phyloP scores from a whole-genome alignment of 495 filamentous ascomycete genomes.

The Penicillium psychrofluorescens region DNA sequence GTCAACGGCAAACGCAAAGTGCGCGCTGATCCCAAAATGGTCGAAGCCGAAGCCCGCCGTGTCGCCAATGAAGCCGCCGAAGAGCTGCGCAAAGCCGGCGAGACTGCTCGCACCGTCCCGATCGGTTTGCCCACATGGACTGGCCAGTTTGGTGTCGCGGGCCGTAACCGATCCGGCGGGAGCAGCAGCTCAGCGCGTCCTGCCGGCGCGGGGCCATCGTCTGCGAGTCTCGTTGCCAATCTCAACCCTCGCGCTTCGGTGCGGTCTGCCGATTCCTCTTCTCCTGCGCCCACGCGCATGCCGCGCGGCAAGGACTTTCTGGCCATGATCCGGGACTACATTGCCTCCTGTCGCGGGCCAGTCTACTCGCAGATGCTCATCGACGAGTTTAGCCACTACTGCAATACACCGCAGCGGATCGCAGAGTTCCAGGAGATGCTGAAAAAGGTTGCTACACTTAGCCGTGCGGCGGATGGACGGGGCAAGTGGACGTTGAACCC shows the following conservation, averaged over 20 bases:
- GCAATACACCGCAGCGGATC: slow-evolving; percentile 43
- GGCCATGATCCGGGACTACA: slow-evolving; percentile 66
- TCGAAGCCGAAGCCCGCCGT: slow-evolving; percentile 72
- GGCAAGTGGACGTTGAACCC: slow-evolving; percentile 56
- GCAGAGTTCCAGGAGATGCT: slow-evolving; percentile 60
- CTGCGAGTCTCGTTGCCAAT: slow-evolving; percentile 51
- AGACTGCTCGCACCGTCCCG: slow-evolving; percentile 60
- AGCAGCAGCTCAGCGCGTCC: slow-evolving; percentile 26
- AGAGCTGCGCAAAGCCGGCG: slow-evolving; percentile 63
- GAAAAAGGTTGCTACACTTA: slow-evolving; percentile 49
- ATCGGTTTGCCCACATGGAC: slow-evolving; percentile 94
- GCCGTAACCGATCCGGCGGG: slow-evolving; percentile 33
- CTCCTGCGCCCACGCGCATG: slow-evolving; percentile 15
- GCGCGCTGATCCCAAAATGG: slow-evolving; percentile 60
- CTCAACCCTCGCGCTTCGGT: slow-evolving; percentile 34
- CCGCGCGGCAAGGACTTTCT: slow-evolving; percentile 51
- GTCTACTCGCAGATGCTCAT: slow-evolving; percentile 70
- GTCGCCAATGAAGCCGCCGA: slow-evolving; percentile 72
- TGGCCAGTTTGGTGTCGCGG: slow-evolving; percentile 68
- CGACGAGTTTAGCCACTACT: slow-evolving; percentile 68
- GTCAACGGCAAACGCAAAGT: slow-evolving; percentile 59
- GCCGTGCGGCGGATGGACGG: slow-evolving; percentile 44
- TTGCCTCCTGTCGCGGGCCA: slow-evolving; percentile 61
- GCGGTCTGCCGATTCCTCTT: slow-evolving; percentile 23
- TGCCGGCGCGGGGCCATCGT: slow-evolving; percentile 40